Conservation (phyloP, 345 rosid genomes). For the Melastoma malabathricum region DNA sequence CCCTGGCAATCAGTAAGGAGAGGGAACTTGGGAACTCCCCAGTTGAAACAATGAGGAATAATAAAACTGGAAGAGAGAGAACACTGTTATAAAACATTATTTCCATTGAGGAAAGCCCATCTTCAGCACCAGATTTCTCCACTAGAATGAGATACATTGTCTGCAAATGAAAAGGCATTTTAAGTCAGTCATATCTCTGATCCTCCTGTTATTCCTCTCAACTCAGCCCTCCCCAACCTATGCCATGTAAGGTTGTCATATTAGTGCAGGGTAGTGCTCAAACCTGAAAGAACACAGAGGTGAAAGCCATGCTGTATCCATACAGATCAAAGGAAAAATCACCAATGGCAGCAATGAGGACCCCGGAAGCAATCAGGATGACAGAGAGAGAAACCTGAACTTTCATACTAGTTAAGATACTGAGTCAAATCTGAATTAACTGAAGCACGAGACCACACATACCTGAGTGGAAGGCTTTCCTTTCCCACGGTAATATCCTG, state of each 20-base stretch:
- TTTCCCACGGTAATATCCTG: constrained; percentile 61
- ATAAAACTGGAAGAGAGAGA: constrained; percentile 76
- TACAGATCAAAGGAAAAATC: constrained; percentile 86
- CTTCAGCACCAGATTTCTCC: constrained; percentile 94
- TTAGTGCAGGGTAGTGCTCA: not conserved
- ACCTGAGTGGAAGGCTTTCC: constrained; percentile 80
- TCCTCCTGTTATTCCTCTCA: too few species aligned
- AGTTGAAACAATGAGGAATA: constrained; percentile 56
- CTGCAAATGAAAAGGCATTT: constrained; percentile 24
- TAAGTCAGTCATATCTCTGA: too few species aligned
- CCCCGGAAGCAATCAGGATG: constrained; percentile 69
- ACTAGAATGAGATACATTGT: constrained; percentile 96
- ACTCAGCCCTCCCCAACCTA: too few species aligned
- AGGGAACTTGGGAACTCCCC: constrained; percentile 87
- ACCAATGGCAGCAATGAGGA: constrained; percentile 80
- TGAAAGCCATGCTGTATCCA: constrained; percentile 85
- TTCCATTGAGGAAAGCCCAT: constrained; percentile 83
- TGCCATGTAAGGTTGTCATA: too few species aligned
- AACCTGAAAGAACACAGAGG: constrained; percentile 90
- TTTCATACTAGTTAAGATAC: constrained; percentile 3
- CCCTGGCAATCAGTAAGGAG: constrained; percentile 67
- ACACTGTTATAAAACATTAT: constrained; percentile 96
- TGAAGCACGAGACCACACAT: not conserved
- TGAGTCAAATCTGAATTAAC: not conserved
- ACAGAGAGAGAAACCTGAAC: constrained; percentile 83